phyloP scores from a whole-genome alignment of 768 basidiomycete species.

The Coprinopsis strossmayeri region DNA sequence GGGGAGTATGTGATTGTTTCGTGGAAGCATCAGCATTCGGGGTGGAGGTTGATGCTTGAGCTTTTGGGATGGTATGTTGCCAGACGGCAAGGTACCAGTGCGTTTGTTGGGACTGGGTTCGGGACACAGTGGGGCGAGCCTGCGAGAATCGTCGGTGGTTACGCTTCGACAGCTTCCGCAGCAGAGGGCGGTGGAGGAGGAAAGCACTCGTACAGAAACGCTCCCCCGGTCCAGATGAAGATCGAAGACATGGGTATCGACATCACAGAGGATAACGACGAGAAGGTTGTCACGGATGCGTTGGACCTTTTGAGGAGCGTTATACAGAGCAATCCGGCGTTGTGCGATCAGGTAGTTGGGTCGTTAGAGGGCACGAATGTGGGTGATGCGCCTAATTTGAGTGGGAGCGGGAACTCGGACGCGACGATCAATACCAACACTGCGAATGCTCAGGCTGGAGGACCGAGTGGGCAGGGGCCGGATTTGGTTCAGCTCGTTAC shows the following conservation, averaged over 20 bases:
- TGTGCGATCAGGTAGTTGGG: no score
- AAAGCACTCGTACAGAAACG: background rate
- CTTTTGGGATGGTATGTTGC: slow-evolving; percentile 72
- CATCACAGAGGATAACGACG: slow-evolving; percentile 52
- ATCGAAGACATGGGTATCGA: slow-evolving; percentile 74
- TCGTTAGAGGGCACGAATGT: no score
- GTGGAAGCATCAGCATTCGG: slow-evolving; percentile 80
- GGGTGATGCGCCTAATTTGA: no score
- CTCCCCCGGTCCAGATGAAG: slow-evolving; percentile 9
- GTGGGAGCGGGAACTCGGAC: no score
- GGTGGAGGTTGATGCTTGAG: slow-evolving; percentile 84
- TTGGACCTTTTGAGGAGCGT: slow-evolving; percentile 77
- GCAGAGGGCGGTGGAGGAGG: no score
- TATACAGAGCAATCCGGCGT: slow-evolving; percentile 69
- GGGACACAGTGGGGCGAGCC: no score
- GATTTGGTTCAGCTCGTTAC: slow-evolving; percentile 77
- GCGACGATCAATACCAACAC: slow-evolving; percentile 44
- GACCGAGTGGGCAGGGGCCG: no score
- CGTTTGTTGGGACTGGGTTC: no score
- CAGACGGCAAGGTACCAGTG: slow-evolving; percentile 44
- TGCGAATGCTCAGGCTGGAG: no score
- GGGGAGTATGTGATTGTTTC: slow-evolving; percentile 64
- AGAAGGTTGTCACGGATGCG: slow-evolving; percentile 60
- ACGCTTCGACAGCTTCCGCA: no score
- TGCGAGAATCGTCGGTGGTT: no score